Percentiles rank a stretch among this genome's conserved stretches.
These are phyloP conservation scores for Pythium folliculosum DNA, from an alignment of 352 stramenopile genomes.

Conservation along the genomic window DNA sequence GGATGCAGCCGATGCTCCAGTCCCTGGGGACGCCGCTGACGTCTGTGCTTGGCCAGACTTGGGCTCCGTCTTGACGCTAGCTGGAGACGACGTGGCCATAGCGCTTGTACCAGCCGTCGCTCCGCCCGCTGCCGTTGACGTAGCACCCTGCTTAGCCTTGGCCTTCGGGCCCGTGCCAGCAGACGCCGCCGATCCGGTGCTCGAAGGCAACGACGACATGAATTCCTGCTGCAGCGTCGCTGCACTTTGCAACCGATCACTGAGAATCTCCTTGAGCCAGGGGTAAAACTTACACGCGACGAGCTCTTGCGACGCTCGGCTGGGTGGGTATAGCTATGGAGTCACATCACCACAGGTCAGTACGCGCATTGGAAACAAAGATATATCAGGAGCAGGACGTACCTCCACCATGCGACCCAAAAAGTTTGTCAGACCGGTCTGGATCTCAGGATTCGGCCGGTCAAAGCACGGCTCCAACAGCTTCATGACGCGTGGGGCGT, in stretches of 20 bases:
- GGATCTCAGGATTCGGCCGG: slow-evolving; percentile 77
- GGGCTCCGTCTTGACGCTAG: slow-evolving; percentile 24
- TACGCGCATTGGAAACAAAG: not conserved
- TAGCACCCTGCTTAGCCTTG: slow-evolving; percentile 37
- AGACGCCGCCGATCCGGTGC: slow-evolving; percentile 15
- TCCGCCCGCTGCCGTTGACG: not conserved
- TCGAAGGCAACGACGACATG: slow-evolving; percentile 24
- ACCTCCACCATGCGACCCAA: slow-evolving; percentile 76
- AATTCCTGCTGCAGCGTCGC: slow-evolving; percentile 64
- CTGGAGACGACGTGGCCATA: slow-evolving; percentile 17
- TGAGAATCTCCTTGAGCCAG: slow-evolving; percentile 87
- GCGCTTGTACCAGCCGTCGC: not conserved
- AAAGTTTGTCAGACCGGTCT: slow-evolving; percentile 69
- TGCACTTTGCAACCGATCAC: slow-evolving; percentile 73
- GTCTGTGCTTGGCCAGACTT: slow-evolving; percentile 11
- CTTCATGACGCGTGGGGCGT: slow-evolving; percentile 89
- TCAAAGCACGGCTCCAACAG: slow-evolving; percentile 89
- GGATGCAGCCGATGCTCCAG: not conserved
- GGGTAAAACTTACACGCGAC: slow-evolving; percentile 87
- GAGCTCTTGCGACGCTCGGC: slow-evolving; percentile 63
- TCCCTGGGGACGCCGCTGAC: slow-evolving; percentile 9
- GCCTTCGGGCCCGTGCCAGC: slow-evolving; percentile 31
- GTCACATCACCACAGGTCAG: not conserved
- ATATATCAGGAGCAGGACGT: slow-evolving; percentile 15
- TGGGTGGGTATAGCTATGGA: slow-evolving; percentile 76